A percentile compares a stretch with the other conserved stretches of the same genome.
These are phyloP conservation scores for Nicotiana benthamiana DNA, from an alignment of 257 asterid genomes.

Conservation along the genomic window DNA sequence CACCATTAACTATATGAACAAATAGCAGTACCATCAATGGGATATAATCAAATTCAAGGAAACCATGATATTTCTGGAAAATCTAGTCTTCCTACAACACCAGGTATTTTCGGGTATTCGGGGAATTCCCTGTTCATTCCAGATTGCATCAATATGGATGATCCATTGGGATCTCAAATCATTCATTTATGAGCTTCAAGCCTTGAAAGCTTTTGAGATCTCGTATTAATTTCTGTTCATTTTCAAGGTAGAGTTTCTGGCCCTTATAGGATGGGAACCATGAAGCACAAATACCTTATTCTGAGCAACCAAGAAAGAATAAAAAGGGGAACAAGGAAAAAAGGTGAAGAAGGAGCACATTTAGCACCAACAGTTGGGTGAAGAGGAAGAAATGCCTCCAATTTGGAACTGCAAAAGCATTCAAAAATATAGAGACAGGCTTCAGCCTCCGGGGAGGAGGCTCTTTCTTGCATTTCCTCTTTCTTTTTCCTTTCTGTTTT, in stretches of 20 bases:
- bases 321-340: neutral
- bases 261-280: neutral
- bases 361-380: neutral
- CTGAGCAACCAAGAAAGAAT: neutral
- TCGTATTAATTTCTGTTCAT: neutral
- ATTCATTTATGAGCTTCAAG: neutral
- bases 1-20: neutral
- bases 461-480: neutral
- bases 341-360: neutral
- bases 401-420: neutral
- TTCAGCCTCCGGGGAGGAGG: neutral
- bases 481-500: neutral
- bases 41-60: neutral
- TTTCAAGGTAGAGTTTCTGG: neutral
- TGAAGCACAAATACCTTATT: neutral
- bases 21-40: neutral
- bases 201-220: neutral
- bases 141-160: neutral
- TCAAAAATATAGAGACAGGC: neutral
- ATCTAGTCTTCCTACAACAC: neutral
- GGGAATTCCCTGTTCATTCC: neutral
- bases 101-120: neutral
- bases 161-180: neutral
- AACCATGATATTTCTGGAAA: neutral
- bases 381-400: neutral